Evolutionary conservation across 164 flowering plant genomes (phyloP).

Genomic region (Vitis labrusca): DNA sequence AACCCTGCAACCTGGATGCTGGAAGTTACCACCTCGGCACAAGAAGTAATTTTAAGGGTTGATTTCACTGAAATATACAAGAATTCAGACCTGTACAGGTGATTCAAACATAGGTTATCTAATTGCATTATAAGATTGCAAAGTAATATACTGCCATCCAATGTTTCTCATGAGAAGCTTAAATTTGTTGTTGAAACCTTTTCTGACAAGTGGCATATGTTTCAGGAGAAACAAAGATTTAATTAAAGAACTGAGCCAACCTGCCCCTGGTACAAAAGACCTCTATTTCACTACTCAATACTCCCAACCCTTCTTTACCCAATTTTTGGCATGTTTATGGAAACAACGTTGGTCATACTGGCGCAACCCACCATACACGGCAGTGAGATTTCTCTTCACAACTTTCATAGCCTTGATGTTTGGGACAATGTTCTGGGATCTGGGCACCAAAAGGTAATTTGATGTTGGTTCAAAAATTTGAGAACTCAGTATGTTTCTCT

Average conservation of each 20-base stretch:
- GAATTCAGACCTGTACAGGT: too few species aligned
- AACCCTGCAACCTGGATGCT: slow-evolving; percentile 55
- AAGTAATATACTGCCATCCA: too few species aligned
- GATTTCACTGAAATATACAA: slow-evolving; percentile 18
- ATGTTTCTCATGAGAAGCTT: too few species aligned
- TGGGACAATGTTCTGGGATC: slow-evolving; percentile 47
- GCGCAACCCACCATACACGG: slow-evolving; percentile 47
- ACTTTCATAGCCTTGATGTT: slow-evolving; percentile 30
- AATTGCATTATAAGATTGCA: too few species aligned
- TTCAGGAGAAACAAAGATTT: slow-evolving; percentile 50
- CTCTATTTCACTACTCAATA: slow-evolving; percentile 34
- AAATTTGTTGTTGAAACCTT: background rate
- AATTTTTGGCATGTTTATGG: slow-evolving; percentile 46
- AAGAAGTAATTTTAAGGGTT: slow-evolving; percentile 21
- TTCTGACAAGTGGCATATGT: slow-evolving; percentile 8
- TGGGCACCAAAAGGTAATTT: slow-evolving; percentile 38
- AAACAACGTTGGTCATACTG: slow-evolving; percentile 48
- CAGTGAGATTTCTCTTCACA: slow-evolving; percentile 35
- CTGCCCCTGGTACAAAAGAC: slow-evolving; percentile 37
- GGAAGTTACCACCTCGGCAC: slow-evolving; percentile 18
- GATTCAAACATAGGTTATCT: too few species aligned
- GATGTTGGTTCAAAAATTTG: background rate
- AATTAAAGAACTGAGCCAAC: slow-evolving; percentile 33
- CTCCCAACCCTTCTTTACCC: slow-evolving; percentile 33
- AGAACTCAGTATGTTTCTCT: background rate